phyloP scores from a whole-genome alignment of 805 yeast species.

The Yarrowia sp. region DNA sequence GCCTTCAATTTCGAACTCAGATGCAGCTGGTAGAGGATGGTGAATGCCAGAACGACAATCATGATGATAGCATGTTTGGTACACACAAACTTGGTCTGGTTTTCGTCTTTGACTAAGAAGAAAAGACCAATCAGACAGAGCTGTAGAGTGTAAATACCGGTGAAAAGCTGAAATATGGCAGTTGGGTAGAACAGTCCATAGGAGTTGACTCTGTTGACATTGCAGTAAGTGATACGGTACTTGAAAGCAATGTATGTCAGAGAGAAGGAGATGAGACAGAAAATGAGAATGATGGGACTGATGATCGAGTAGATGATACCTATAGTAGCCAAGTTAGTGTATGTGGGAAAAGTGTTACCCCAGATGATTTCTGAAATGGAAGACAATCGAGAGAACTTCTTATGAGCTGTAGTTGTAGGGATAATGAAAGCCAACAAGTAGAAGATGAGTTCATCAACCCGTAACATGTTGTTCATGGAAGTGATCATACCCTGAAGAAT shows the following conservation, averaged over 20 bases:
- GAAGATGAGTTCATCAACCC: conserved; percentile 52
- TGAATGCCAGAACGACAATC: conserved; percentile 50
- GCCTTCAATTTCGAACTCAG: conserved; percentile 40
- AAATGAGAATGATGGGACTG: conserved; percentile 71
- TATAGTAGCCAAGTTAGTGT: conserved; percentile 73
- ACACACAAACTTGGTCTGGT: conserved; percentile 45
- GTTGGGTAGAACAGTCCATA: conserved; percentile 55
- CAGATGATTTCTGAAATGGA: conserved; percentile 53
- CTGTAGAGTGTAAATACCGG: conserved; percentile 81
- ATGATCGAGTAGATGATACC: conserved; percentile 75
- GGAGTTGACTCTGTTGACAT: conserved; percentile 55
- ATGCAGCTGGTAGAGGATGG: conserved; percentile 57
- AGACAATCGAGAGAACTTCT: conserved; percentile 47
- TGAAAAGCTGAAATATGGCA: conserved; percentile 72
- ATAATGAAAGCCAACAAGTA: conserved; percentile 32
- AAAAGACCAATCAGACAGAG: conserved; percentile 74
- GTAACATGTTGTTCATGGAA: conserved; percentile 68
- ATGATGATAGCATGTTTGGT: conserved; percentile 53
- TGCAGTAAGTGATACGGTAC: conserved; percentile 59
- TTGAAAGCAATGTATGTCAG: conserved; percentile 65
- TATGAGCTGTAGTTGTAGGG: conserved; percentile 54
- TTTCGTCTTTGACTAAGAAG: conserved; percentile 55
- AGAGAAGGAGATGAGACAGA: conserved; percentile 55
- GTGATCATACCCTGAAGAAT: conserved; percentile 72
- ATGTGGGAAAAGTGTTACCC: conserved; percentile 78